These are phyloP conservation scores for Talaromyces piceae DNA, from an alignment of 2,329 filamentous ascomycete species.

Conservation along the genomic window DNA sequence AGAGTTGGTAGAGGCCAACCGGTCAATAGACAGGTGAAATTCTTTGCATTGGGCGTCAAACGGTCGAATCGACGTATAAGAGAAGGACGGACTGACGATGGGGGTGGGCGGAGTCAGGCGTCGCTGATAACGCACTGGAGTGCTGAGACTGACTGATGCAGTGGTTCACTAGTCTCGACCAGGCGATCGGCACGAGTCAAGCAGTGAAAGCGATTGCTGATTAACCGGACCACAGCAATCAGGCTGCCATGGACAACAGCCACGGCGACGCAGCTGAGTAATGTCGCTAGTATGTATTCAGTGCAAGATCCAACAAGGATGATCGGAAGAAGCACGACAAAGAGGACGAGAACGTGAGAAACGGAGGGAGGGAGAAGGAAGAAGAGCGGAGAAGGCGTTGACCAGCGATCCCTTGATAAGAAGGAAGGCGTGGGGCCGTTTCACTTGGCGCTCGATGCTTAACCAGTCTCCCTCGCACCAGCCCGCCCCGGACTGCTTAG, in stretches of 20 bases:
- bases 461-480: too few species aligned
- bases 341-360: not conserved
- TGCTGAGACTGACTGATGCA: too few species aligned
- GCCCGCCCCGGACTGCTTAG: too few species aligned
- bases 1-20: not conserved
- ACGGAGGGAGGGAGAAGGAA: not conserved
- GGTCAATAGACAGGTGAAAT: not conserved
- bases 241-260: too few species aligned
- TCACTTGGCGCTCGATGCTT: conserved; percentile 8
- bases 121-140: conserved; percentile 2
- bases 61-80: not conserved
- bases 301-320: not conserved
- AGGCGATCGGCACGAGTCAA: not conserved
- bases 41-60: conserved; percentile 4
- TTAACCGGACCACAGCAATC: too few species aligned
- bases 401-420: not conserved
- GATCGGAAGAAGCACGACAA: not conserved
- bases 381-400: not conserved
- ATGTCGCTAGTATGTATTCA: too few species aligned
- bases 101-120: conserved; percentile 2
- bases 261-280: too few species aligned
- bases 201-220: too few species aligned
- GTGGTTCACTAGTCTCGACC: not conserved
- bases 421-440: conserved; percentile 2
- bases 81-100: not conserved